These are phyloP conservation scores for Maudiozyma humilis DNA, from an alignment of 1,139 yeast genomes.

Conservation along the genomic window DNA sequence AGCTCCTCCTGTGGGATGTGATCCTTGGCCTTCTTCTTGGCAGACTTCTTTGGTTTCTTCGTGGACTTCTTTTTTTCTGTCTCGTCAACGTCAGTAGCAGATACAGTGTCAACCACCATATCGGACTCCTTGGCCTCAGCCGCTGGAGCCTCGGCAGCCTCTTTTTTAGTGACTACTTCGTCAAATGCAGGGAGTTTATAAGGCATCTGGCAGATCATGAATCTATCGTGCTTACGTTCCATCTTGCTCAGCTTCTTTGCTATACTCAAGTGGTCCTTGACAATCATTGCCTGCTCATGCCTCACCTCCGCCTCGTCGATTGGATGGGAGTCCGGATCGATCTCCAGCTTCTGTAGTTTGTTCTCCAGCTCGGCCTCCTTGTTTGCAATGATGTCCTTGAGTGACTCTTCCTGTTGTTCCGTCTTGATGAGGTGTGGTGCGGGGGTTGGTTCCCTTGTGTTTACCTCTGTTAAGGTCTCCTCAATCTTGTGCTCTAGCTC, in stretches of 20 bases:
- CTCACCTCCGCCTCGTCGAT: slow-evolving; percentile 31
- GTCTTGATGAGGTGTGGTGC: slow-evolving; percentile 15
- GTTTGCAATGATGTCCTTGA: slow-evolving; percentile 29
- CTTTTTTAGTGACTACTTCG: slow-evolving; percentile 17
- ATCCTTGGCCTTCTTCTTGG: slow-evolving; percentile 3
- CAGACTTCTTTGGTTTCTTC: slow-evolving; percentile 2
- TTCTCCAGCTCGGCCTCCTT: slow-evolving; percentile 24
- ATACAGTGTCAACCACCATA: too few relatives aligned
- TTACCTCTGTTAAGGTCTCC: slow-evolving; percentile 24
- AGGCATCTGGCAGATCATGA: slow-evolving; percentile 66
- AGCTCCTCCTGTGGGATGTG: slow-evolving; percentile 19
- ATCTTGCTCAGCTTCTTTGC: slow-evolving; percentile 28
- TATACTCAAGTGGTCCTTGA: slow-evolving; percentile 34
- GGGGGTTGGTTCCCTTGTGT: slow-evolving; percentile 29
- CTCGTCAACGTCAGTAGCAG: not conserved
- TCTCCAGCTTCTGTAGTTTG: slow-evolving; percentile 24
- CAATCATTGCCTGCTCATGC: slow-evolving; percentile 29
- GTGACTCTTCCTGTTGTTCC: slow-evolving; percentile 22
- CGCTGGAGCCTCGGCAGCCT: slow-evolving; percentile 11
- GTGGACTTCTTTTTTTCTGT: slow-evolving; percentile 9
- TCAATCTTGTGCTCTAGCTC: slow-evolving; percentile 17
- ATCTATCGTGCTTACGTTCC: slow-evolving; percentile 34
- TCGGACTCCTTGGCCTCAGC: too few relatives aligned
- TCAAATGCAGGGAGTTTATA: slow-evolving; percentile 51
- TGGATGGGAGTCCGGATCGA: slow-evolving; percentile 21